Evolutionary conservation across 495 filamentous ascomycete genomes (phyloP), one percentile per base, ranked within the genome.

Genomic region (Coniosporium apollinis): DNA sequence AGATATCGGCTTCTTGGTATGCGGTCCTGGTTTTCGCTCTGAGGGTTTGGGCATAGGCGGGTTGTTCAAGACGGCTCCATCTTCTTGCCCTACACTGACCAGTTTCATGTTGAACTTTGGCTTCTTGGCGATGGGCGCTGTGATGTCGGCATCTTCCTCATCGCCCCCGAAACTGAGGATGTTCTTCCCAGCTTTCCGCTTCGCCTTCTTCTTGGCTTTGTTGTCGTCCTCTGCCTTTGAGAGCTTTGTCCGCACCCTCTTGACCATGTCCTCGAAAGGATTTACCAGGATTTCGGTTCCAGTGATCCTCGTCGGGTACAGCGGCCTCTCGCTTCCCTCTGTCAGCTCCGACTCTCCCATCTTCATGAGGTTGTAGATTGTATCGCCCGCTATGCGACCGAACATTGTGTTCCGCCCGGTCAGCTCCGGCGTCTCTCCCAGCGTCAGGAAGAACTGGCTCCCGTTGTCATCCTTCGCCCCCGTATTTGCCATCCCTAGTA

Each of bases 371-470:
- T 94, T 96, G 56, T 84, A 99, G 32, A 99, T 84, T 36, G 84
- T 94, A 38, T 94, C 85, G 3, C 89, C 89, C 26, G 79, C 84
- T 36, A 99, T 66, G 36, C 91, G 67, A 29, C 89, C 89, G 60
- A 99, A 96, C 47, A 60, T 41, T 7, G 57, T 59, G 31, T 55
- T 92, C 50, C 82, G 76, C 38, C 79, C 80, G 32, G 75, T 78
- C 55, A 99, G 49, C 59, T 96, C 86, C 21, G 79, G 70, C 34
- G 82, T 77, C 34, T 79, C 79, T 19, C 67, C 76, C 29, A 99
- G 62, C 1, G 89, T 94, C 35, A 99, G 70, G 57, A 99, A 99
- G 62, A 96, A 96, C 61, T 99, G 89, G 56, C 82, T 91, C 28
- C 81, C 79, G 57, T 94, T 92, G 19, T 76, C 75, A 44, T 86